Conservation (phyloP, 495 filamentous ascomycete genomes). For the Aspergillus bridgeri region DNA sequence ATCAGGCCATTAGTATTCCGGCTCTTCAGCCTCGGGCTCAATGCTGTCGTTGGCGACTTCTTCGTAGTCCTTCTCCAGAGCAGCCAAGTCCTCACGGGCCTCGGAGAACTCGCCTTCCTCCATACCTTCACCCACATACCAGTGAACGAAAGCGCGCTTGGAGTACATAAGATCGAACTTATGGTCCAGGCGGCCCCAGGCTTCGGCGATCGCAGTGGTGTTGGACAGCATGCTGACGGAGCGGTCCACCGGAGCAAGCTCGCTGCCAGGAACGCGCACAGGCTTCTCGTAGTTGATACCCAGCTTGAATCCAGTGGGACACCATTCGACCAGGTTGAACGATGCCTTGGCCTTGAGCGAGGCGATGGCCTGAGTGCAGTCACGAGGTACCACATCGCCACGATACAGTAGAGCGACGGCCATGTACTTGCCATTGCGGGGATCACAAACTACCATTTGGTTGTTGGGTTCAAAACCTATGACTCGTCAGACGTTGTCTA, state of each 20-base stretch:
- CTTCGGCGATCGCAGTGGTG: conserved; percentile 87
- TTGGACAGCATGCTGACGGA: conserved; percentile 89
- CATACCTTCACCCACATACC: conserved; percentile 96
- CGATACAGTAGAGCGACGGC: conserved; percentile 86
- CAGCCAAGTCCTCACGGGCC: conserved; percentile 85
- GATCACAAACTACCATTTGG: conserved; percentile 94
- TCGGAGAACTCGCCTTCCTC: conserved; percentile 93
- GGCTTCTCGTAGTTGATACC: conserved; percentile 94
- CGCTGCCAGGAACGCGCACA: conserved; percentile 68
- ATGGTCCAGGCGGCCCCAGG: conserved; percentile 83
- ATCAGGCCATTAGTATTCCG: conserved; percentile 59
- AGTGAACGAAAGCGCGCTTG: conserved; percentile 93
- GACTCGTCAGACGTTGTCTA: conserved; percentile 11
- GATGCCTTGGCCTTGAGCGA: conserved; percentile 81
- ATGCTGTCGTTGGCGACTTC: conserved; percentile 76
- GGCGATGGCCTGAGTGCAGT: conserved; percentile 76
- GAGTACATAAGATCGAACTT: conserved; percentile 98
- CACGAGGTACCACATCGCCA: conserved; percentile 82
- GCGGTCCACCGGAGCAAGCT: conserved; percentile 80
- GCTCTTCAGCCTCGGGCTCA: conserved; percentile 60
- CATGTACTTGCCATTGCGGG: conserved; percentile 93
- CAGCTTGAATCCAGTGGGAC: conserved; percentile 93
- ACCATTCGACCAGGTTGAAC: conserved; percentile 94
- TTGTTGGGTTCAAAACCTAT: conserved; percentile 87
- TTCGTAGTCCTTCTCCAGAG: conserved; percentile 88